phyloP scores from a whole-genome alignment of 2,329 filamentous ascomycete species.

The Tothia fuscella region DNA sequence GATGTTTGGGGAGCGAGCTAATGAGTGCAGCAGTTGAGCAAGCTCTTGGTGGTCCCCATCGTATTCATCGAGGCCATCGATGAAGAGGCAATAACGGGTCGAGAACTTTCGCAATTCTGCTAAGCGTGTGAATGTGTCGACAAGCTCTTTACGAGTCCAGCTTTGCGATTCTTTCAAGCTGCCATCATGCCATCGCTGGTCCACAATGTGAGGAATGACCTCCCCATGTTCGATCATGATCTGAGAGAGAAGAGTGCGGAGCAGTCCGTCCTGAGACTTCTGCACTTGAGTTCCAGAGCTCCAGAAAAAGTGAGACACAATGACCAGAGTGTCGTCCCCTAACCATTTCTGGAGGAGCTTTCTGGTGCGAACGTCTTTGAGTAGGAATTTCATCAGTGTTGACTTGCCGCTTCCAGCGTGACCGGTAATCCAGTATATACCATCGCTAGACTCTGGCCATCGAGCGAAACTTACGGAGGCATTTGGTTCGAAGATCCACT shows the following conservation, averaged over 20 bases:
- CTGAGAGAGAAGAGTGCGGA: slow-evolving; percentile 21
- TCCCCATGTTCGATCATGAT: slow-evolving; percentile 14
- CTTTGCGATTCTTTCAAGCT: not conserved
- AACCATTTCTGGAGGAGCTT: not conserved
- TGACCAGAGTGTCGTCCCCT: slow-evolving; percentile 16
- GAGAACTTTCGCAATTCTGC: not conserved
- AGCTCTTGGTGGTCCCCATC: not conserved
- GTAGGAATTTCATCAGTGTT: slow-evolving; percentile 29
- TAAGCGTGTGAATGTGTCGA: not conserved
- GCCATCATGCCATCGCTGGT: not conserved
- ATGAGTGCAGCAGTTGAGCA: slow-evolving; percentile 14
- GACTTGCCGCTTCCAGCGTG: slow-evolving; percentile 38
- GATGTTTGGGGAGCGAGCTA: slow-evolving; percentile 19
- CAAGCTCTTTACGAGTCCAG: not conserved
- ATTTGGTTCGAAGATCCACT: not conserved
- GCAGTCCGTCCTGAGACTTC: slow-evolving; percentile 17
- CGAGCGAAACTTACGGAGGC: not conserved
- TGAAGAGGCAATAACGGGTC: not conserved
- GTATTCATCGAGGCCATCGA: not conserved
- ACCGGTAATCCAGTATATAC: slow-evolving; percentile 27
- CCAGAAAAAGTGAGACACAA: slow-evolving; percentile 36
- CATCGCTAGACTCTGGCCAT: not conserved
- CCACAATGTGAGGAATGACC: slow-evolving; percentile 7
- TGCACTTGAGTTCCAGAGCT: slow-evolving; percentile 21
- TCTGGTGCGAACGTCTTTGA: not conserved